Base-by-base conservation (phyloP, 306 rosid genomes). In the Vigna mungo region DNA sequence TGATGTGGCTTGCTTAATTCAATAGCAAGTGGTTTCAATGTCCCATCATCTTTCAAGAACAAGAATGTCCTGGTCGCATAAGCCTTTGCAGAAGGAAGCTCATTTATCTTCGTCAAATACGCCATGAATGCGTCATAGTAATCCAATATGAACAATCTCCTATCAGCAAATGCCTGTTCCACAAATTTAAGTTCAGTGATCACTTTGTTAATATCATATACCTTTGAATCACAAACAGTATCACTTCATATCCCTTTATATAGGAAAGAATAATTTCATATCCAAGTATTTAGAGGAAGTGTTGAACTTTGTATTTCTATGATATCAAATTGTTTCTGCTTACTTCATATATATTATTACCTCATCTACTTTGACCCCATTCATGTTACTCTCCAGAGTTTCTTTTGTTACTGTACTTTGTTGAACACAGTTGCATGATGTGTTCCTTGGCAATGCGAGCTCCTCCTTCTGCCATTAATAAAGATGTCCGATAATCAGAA, bases 11-110 rank as follows among this genome's bases (percentile, higher is more conserved):
- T 76, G 63, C 89, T 87, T 23, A 91, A 72, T 64, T 89, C 92
- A 7, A 89, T 88, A 6, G 82, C 96, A 58, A 93, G 14, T 63
- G 98, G 98, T 77, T 80, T 90, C 66, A 93, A 80, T 54, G 92
- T 81, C 4, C 94, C 93, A 77, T 89, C 87, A 6, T 83, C 82
- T 84, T 83, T 72, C 71, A 90, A 84, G 81, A 86, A 89, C 14
- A 89, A 83, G 44, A 90, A 49, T 11, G 98, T 89, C 59, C 94
- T 86, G 0, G 82, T 86, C 3, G 91, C 93, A 74, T 89, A 90
- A 20, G 83, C 89, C 84, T 85, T 90, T 44, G 82, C 65, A 18
- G 12, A 2, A 32, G 44, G 23, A 7, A 44, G 81, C 10, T 27
- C 2, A 56, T 89, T 89, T 62, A 89, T 89, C 72, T 76, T 71